Conservation (phyloP, 202 grass and related monocot genomes). For the Brachypodium distachyon region DNA sequence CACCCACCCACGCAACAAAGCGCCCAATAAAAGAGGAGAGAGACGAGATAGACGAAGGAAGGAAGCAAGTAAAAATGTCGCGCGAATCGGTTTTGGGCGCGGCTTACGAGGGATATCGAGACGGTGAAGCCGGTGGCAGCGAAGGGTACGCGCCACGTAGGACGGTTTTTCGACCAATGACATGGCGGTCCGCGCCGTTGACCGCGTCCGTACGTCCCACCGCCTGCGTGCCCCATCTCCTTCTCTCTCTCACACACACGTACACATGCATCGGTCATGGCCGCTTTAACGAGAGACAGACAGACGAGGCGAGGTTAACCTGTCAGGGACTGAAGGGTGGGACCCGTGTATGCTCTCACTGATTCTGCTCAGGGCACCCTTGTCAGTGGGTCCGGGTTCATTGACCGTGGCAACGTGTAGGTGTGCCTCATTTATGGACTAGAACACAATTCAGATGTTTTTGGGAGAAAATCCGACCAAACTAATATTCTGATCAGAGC, state of each 20-base stretch:
- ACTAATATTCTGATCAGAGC: too few species aligned
- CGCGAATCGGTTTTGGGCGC: background rate
- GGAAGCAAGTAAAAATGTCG: too few species aligned
- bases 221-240: background rate
- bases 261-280: background rate
- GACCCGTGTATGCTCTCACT: conserved; percentile 10
- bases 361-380: conserved; percentile 21
- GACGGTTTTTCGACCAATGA: conserved; percentile 7
- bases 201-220: conserved; percentile 42
- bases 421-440: conserved; percentile 13
- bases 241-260: background rate
- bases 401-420: conserved; percentile 23
- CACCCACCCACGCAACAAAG: too few species aligned
- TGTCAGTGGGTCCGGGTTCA: conserved; percentile 10
- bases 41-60: conserved; percentile 2
- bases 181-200: conserved; percentile 50
- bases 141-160: conserved; percentile 24
- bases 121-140: background rate
- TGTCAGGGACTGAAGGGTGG: conserved; percentile 21
- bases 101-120: conserved; percentile 6
- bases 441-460: background rate
- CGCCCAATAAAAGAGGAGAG: conserved; percentile 69
- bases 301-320: background rate
- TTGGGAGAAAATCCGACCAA: too few species aligned
- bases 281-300: background rate